phyloP scores from a whole-genome alignment of 2,329 filamentous ascomycete species.

The Fusarium sp. region DNA sequence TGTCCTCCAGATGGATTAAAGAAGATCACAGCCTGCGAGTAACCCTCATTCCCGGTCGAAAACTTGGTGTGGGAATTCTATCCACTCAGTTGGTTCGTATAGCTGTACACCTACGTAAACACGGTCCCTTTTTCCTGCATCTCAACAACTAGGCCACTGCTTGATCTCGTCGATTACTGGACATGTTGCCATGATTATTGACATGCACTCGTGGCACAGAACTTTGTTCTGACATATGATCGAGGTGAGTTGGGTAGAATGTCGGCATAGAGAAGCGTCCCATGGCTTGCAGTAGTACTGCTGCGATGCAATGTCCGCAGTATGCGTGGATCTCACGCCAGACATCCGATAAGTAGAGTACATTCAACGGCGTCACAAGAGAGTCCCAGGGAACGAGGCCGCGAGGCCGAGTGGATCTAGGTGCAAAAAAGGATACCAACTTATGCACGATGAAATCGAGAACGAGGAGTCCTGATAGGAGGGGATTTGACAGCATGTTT shows the following conservation, averaged over 20 bases:
- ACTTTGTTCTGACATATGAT: constrained; percentile 25
- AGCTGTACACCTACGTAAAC: constrained; percentile 28
- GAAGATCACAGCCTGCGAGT: constrained; percentile 4
- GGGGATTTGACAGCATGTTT: constrained; percentile 30
- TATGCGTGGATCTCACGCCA: constrained; percentile 41
- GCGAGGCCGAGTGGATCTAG: constrained; percentile 37
- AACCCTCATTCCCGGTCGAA: constrained; percentile 8
- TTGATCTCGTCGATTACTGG: constrained; percentile 20
- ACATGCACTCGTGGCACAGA: constrained; percentile 27
- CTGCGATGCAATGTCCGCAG: constrained; percentile 39
- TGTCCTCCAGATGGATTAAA: not conserved
- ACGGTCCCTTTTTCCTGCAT: constrained; percentile 39
- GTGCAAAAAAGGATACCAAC: constrained; percentile 23
- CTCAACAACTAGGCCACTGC: constrained; percentile 26
- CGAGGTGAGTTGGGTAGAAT: constrained; percentile 30
- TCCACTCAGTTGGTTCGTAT: constrained; percentile 19
- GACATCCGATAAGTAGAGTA: constrained; percentile 41
- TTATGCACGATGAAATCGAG: constrained; percentile 46
- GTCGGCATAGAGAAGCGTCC: constrained; percentile 36
- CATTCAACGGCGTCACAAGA: constrained; percentile 29
- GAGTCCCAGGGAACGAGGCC: constrained; percentile 26
- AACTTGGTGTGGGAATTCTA: constrained; percentile 19
- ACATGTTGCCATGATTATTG: constrained; percentile 13
- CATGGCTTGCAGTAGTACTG: constrained; percentile 47
- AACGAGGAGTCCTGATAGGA: constrained; percentile 41